Base-by-base conservation (phyloP, 2,329 filamentous ascomycete genomes). In the Arthrobotrys conoides region DNA sequence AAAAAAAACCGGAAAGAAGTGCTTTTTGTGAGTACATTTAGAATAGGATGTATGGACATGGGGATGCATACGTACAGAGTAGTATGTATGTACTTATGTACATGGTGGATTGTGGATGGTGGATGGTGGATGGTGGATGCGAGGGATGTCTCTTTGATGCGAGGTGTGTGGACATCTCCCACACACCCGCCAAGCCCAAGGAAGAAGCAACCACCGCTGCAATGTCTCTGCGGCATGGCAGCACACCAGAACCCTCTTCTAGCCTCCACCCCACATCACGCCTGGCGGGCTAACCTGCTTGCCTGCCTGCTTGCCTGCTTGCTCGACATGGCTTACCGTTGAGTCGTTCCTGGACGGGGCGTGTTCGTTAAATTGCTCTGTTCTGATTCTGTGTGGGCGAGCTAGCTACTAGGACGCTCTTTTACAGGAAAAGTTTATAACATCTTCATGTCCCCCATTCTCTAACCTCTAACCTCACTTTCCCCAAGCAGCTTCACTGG, bases 381-480 rank as follows among this genome's bases (percentile, higher is more conserved):
- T 18, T 49, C 38, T 41, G 38, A 10, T 9, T 38, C 36, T 53
- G 46, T 53, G 48, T 12, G 59, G 41, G 36, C 18, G 48, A 44
- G 72, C 72, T 71, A 76, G 38, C 16, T 5, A 6, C 27, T 30
- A 30, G 27, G 65, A 51, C 57, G 66, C 44, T 70, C 72, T 44
- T 68, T 53, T 49, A 48, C 44, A 27, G 41, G 24, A 76, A 76
- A 76, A 59, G 72, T 73, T 73, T 76, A 76, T 76, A 76, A 76
- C 65, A 48, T 71, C 72, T 66, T 70, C 65, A 73, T 66, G 59
- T 69, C 65, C 65, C 72, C 72, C 72, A 64, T 65, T 55, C 66
- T 70, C 72, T 70, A 71, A 76, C 72, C 66, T 70, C 72, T 70
- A 71, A 76, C 72, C 72, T 70, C 72, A 76, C 66, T 70, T 59